Evolutionary conservation across 2,329 filamentous ascomycete genomes (phyloP).

Genomic region (Neoscytalidium dimidiatum): DNA sequence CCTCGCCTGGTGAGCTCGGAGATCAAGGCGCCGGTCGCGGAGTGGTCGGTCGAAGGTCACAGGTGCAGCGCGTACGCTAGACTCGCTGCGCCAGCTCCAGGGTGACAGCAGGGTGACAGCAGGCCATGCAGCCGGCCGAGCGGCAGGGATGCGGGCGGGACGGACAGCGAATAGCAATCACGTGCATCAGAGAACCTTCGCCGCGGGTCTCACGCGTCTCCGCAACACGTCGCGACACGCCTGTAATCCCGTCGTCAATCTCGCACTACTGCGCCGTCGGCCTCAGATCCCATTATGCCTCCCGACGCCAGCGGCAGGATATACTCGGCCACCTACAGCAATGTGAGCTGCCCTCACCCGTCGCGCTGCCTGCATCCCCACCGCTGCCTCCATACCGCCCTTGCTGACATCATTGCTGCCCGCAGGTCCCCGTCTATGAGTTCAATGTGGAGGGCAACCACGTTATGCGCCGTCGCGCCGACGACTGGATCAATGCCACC

Average conservation of each 20-base stretch:
- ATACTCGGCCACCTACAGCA: constrained; percentile 68
- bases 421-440: constrained; percentile 90
- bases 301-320: constrained; percentile 49
- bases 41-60: neutral
- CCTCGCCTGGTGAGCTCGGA: neutral
- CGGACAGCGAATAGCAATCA: neutral
- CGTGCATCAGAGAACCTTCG: neutral
- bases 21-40: neutral
- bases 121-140: neutral
- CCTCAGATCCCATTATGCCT: constrained; percentile 31
- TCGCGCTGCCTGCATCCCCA: neutral
- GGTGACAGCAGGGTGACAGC: neutral
- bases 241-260: constrained; percentile 7
- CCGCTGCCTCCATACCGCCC: constrained; percentile 5
- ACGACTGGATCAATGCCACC: constrained; percentile 99
- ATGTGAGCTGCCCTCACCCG: constrained; percentile 41
- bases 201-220: neutral
- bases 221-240: constrained; percentile 6
- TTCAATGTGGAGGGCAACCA: constrained; percentile 85
- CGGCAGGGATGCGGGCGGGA: neutral
- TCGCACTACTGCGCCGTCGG: neutral
- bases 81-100: neutral
- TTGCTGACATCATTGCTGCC: constrained; percentile 24
- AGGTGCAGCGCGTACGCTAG: neutral
- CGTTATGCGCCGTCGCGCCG: constrained; percentile 91